Evolutionary conservation across 2,329 filamentous ascomycete species (phyloP), one percentile per base, ranked within the genome.

Genomic region (Mycosphaerella arachidis): DNA sequence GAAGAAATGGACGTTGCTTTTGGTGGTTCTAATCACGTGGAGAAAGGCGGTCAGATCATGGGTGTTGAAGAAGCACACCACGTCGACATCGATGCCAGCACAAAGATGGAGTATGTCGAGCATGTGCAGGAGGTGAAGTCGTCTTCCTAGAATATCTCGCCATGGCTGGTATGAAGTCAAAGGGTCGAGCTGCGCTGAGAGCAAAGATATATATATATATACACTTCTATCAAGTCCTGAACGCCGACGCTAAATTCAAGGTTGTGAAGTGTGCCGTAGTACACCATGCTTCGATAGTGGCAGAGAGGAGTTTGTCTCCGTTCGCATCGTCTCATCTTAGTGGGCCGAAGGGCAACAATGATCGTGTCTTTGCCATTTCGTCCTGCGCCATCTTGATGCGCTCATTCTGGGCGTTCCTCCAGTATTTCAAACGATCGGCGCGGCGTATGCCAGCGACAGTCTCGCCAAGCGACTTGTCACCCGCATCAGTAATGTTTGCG

Each of bases 1-100:
- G 82, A 84, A 70, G 81, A 84, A 74, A 84, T 84, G 66, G 82
- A 84, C 61, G 74, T 76, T 4, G 74, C 83, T 52, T 85, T 84
- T 57, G 82, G 82, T 52, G 81, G 82, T n/a, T 74, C 74, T 58
- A 84, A 84, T 69, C 82, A 84, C 62, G 78, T 81, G 30, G 78
- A 81, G 68, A 80, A 81, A 70, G 82, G 82, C 40, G 81, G 77
- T 1, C 77, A 80, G 68, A 76, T 84, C 3, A 58, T 77, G 55
- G 70, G 69, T 6, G 63, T 67, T 3, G 73, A 74, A 57, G 72
- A 77, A 45, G 61, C 70, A 37, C 70, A 73, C 55, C 73, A 75
- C 40, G 69, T 69, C 27, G 52, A 63, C 20, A 56, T 59, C 35
- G 59, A 50, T 6, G 48, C 62, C 12, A 52, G 51, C 40, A 50